A percentile compares a stretch with the other conserved stretches of the same genome.
Evolutionary conservation across 2,329 filamentous ascomycete species (phyloP).

Genomic region (Aspergillus viridinutans): DNA sequence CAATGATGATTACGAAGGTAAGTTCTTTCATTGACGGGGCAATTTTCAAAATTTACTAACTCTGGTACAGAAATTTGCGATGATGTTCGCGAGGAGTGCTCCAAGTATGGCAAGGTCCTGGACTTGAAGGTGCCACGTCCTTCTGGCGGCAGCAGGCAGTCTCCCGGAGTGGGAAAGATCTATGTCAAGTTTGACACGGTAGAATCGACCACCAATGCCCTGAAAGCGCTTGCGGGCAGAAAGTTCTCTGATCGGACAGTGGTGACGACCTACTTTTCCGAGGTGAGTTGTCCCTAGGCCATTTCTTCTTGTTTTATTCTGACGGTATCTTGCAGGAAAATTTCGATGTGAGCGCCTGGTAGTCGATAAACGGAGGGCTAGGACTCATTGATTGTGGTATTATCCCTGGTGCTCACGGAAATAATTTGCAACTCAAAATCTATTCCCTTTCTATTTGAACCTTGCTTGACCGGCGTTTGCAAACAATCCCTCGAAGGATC

Average conservation of each 20-base stretch:
- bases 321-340: slow-evolving; percentile 62
- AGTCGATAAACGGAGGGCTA: slow-evolving; percentile 26
- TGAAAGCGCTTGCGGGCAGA: slow-evolving; percentile 84
- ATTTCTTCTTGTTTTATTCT: slow-evolving; percentile 19
- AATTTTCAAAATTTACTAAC: slow-evolving; percentile 4
- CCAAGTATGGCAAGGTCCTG: slow-evolving; percentile 79
- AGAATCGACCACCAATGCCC: slow-evolving; percentile 75
- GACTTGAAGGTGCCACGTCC: slow-evolving; percentile 94
- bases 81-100: slow-evolving; percentile 88
- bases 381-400: not conserved
- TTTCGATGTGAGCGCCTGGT: slow-evolving; percentile 90
- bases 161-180: slow-evolving; percentile 92
- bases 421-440: not conserved
- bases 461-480: not conserved
- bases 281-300: slow-evolving; percentile 52
- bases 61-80: slow-evolving; percentile 77
- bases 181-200: slow-evolving; percentile 85
- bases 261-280: slow-evolving; percentile 92
- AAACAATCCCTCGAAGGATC: not conserved
- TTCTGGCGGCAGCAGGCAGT: slow-evolving; percentile 74
- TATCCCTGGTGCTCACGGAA: not conserved
- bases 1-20: slow-evolving; percentile 91
- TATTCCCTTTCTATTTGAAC: not conserved
- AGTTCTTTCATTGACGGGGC: slow-evolving; percentile 16
- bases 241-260: slow-evolving; percentile 97